Evolutionary conservation across 352 stramenopile species (phyloP).

Genomic region (Phytophthora aleatoria): DNA sequence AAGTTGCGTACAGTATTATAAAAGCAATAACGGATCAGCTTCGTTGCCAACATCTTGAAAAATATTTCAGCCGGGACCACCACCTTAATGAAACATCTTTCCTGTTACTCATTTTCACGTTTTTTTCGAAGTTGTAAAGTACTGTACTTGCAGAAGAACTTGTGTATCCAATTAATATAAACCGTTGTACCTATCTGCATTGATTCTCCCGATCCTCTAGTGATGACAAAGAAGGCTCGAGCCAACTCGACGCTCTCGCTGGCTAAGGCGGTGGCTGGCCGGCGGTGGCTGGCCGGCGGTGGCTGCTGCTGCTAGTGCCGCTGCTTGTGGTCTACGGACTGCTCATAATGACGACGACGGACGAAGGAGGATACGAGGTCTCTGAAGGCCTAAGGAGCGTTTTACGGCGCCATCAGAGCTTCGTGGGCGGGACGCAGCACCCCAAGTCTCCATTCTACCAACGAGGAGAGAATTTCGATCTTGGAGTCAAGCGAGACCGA

Average conservation of each 20-base stretch:
- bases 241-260: background rate
- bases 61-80: too few species aligned
- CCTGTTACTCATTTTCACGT: too few species aligned
- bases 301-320: constrained; percentile 10
- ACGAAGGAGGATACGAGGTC: background rate
- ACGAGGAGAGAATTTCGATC: constrained; percentile 11
- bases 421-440: constrained; percentile 5
- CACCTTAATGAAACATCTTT: too few species aligned
- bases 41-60: too few species aligned
- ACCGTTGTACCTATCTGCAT: too few species aligned
- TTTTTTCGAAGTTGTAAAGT: too few species aligned
- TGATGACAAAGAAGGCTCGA: constrained; percentile 12
- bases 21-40: too few species aligned
- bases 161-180: too few species aligned
- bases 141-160: too few species aligned
- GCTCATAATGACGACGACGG: background rate
- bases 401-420: constrained; percentile 3
- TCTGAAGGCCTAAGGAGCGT: background rate
- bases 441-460: constrained; percentile 18
- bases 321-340: constrained; percentile 14
- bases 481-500: constrained; percentile 7
- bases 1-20: too few species aligned
- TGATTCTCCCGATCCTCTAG: too few species aligned
- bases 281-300: constrained; percentile 9
- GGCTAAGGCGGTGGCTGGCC: constrained; percentile 3